Conservation (phyloP, 73 alveolate genomes). For the Paramecium sexaurelia region DNA sequence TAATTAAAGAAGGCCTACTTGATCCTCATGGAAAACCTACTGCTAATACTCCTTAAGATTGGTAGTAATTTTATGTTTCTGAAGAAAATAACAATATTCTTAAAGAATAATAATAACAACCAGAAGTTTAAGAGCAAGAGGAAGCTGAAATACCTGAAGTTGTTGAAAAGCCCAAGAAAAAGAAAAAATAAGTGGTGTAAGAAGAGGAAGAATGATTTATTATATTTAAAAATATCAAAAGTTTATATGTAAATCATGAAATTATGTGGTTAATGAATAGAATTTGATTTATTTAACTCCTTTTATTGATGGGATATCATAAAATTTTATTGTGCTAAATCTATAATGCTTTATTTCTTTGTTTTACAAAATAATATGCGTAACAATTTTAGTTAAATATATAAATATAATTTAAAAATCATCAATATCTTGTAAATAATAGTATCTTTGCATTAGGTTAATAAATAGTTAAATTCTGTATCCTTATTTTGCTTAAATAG, state of each 20-base stretch:
- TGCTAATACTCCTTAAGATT: slow-evolving; percentile 63
- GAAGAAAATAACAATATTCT: slow-evolving; percentile 62
- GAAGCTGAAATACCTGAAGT: background rate
- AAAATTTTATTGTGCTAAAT: slow-evolving; percentile 6
- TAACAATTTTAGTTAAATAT: too few relatives aligned
- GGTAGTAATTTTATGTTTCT: slow-evolving; percentile 59
- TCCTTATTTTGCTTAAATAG: slow-evolving; percentile 5
- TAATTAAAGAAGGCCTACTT: slow-evolving; percentile 96
- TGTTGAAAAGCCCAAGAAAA: slow-evolving; percentile 27
- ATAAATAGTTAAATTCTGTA: background rate
- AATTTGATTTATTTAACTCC: background rate
- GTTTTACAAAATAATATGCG: too few relatives aligned
- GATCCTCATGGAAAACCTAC: slow-evolving; percentile 93
- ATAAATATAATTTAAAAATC: slow-evolving; percentile 75
- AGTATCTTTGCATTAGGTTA: background rate
- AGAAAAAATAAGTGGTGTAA: background rate
- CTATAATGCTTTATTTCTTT: background rate
- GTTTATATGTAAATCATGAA: slow-evolving; percentile 39
- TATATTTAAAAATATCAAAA: slow-evolving; percentile 52
- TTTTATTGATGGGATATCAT: background rate
- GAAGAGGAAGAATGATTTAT: slow-evolving; percentile 38
- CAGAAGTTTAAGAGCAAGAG: slow-evolving; percentile 9
- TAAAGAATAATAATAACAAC: slow-evolving; percentile 40
- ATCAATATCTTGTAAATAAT: background rate
- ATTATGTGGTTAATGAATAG: background rate